These are phyloP conservation scores for Polyporus tsugae DNA, from an alignment of 1,284 basidiomycete species.

Conservation along the genomic window DNA sequence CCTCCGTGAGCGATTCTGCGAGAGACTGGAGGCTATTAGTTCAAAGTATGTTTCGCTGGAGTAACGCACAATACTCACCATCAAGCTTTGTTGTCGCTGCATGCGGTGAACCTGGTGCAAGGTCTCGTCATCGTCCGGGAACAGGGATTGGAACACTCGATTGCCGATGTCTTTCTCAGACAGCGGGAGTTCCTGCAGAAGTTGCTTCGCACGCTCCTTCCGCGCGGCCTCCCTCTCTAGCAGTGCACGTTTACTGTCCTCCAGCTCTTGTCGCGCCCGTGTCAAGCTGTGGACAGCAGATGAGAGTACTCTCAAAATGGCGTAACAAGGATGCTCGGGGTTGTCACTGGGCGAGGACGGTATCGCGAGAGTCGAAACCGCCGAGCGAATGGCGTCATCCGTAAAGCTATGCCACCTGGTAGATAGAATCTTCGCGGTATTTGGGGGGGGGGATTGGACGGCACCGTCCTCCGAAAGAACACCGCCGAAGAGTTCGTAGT, in stretches of 20 bases:
- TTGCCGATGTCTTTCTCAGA: conserved; percentile 71
- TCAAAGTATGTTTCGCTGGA: neutral
- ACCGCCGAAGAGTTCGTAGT: conserved; percentile 25
- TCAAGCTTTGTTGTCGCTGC: conserved; percentile 61
- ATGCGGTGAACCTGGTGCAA: conserved; percentile 58
- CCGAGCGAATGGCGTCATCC: conserved; percentile 71
- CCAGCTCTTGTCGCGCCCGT: conserved; percentile 64
- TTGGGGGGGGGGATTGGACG: conserved; percentile 14
- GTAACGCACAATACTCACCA: conserved; percentile 49
- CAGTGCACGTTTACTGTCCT: conserved; percentile 59
- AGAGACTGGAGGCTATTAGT: conserved; percentile 58
- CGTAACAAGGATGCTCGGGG: conserved; percentile 67
- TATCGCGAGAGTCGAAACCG: conserved; percentile 56
- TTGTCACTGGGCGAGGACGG: conserved; percentile 54
- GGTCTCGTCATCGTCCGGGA: conserved; percentile 68
- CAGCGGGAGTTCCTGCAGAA: conserved; percentile 63
- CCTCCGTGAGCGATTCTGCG: conserved; percentile 73
- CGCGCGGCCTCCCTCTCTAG: conserved; percentile 65
- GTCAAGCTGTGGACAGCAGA: conserved; percentile 67
- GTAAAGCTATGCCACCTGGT: conserved; percentile 77
- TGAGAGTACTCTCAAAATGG: conserved; percentile 73
- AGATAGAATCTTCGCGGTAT: conserved; percentile 56
- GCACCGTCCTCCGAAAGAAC: conserved; percentile 12
- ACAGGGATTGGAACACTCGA: conserved; percentile 71
- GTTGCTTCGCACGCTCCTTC: conserved; percentile 54